Evolutionary conservation across 2,329 filamentous ascomycete species (phyloP), one percentile per base, ranked within the genome.

Genomic region (Raffaelea deltoideospora): DNA sequence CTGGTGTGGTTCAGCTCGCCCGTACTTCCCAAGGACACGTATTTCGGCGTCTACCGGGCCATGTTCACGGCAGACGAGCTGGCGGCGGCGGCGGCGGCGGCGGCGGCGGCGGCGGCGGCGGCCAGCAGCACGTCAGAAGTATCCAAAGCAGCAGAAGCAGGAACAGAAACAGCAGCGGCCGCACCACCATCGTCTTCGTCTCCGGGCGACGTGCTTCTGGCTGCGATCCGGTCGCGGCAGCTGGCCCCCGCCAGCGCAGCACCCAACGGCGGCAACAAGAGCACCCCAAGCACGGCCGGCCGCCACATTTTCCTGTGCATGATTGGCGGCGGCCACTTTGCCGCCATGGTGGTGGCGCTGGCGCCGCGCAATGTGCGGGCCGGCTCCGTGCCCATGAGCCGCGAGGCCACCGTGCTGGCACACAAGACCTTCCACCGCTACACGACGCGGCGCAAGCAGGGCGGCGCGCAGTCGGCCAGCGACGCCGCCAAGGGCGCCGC

Each of bases 381-480:
- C 36, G 63, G 71, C 11, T 61, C 68, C 14, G 80, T 81, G 0
- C 67, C 79, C 1, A 72, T 93, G 52, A 86, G 92, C 45, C 71
- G 84, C 37, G 82, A 93, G 50, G 85, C 88, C 6, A 80, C 79
- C 0, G 84, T 96, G 1, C 68, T 95, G 31, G 88, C 86, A 1
- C 88, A 96, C 58, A 98, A 98, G 63, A 95, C 88, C 0, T 98
- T 96, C 56, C 92, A 98, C 56, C 73, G 90, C 39, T 98, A 98
- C 53, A 98, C 92, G 0, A 98, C 90, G 6, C 71, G 90, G 45
- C 72, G 90, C 46, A 98, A 98, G 55, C 90, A 98, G 56, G 90
- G 90, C 64, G 90, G 92, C 30, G 79, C 86, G 10, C 90, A 98
- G 55, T 92, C 87, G 3, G 79, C 88, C 21, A 96, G 86, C 54